These are phyloP conservation scores for Russula emetica DNA, from an alignment of 768 basidiomycete genomes.

Conservation along the genomic window DNA sequence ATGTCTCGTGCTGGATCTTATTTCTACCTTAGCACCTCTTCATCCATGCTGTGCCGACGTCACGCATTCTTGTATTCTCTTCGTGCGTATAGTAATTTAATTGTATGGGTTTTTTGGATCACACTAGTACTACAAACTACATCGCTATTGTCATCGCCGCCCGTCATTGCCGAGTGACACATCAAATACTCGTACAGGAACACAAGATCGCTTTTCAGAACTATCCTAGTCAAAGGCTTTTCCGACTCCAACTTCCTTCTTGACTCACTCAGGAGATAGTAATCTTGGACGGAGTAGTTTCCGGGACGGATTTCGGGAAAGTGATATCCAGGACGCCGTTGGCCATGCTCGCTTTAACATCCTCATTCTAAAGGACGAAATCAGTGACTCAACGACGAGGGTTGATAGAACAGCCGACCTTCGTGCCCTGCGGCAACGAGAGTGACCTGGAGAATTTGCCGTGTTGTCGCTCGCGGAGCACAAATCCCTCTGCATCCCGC, in stretches of 20 bases:
- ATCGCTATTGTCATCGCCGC: not conserved
- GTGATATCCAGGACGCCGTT: conserved; percentile 34
- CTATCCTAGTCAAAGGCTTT: not conserved
- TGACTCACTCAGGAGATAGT: conserved; percentile 7
- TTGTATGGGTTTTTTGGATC: not conserved
- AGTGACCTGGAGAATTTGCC: conserved; percentile 34
- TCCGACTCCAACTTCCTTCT: not conserved
- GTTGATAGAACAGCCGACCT: conserved; percentile 20
- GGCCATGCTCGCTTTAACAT: conserved; percentile 33
- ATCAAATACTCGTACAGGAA: conserved; percentile 6
- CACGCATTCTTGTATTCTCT: not conserved
- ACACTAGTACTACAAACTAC: not conserved
- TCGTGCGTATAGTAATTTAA: not conserved
- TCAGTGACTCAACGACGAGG: not conserved
- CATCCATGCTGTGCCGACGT: too few species aligned
- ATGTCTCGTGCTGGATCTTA: not conserved
- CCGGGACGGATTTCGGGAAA: conserved; percentile 30
- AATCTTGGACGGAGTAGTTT: conserved; percentile 12
- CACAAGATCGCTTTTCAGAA: not conserved
- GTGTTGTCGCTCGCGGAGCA: conserved; percentile 35
- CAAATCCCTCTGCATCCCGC: conserved; percentile 37
- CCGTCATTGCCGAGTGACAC: not conserved
- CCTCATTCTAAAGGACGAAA: conserved; percentile 28
- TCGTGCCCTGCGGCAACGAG: conserved; percentile 26
- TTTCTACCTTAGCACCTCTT: not conserved